Conservation (phyloP, 208 protist species). For the Wallacemonas sp. region DNA sequence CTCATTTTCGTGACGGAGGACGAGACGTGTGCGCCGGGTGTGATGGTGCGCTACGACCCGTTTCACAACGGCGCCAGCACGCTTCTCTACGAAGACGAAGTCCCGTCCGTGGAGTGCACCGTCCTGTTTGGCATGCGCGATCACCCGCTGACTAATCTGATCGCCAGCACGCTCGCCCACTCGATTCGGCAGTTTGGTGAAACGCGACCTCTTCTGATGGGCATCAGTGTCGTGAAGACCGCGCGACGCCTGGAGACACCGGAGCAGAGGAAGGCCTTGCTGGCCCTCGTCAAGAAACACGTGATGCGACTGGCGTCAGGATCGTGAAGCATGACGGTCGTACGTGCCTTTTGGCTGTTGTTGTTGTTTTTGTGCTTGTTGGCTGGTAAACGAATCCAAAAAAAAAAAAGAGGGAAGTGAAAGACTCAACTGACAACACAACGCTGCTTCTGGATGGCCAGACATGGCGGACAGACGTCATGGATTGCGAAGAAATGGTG, state of each 20-base stretch:
- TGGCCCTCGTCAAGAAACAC: constrained; percentile 32
- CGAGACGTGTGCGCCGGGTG: constrained; percentile 59
- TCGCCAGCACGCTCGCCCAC: constrained; percentile 56
- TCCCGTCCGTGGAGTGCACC: constrained; percentile 44
- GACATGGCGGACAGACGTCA: too few species aligned
- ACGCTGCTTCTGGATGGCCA: too few species aligned
- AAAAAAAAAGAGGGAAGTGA: too few species aligned
- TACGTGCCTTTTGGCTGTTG: background rate
- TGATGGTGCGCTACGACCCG: constrained; percentile 59
- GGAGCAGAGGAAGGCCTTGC: constrained; percentile 37
- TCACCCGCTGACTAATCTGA: constrained; percentile 74
- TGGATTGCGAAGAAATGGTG: too few species aligned
- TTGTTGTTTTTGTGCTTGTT: background rate
- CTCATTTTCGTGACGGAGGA: constrained; percentile 78
- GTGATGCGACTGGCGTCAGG: constrained; percentile 35
- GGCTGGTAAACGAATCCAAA: too few species aligned
- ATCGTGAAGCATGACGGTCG: background rate
- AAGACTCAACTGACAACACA: too few species aligned
- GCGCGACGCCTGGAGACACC: constrained; percentile 40
- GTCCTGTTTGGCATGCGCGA: constrained; percentile 78
- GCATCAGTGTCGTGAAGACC: constrained; percentile 57
- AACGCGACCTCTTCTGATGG: constrained; percentile 56
- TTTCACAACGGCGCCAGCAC: constrained; percentile 16
- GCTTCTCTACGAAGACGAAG: constrained; percentile 39
- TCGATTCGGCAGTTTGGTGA: constrained; percentile 50